A percentile compares a stretch with the other conserved stretches of the same genome.
phyloP scores from a whole-genome alignment of 257 asterid species.

The Solanum phureja region DNA sequence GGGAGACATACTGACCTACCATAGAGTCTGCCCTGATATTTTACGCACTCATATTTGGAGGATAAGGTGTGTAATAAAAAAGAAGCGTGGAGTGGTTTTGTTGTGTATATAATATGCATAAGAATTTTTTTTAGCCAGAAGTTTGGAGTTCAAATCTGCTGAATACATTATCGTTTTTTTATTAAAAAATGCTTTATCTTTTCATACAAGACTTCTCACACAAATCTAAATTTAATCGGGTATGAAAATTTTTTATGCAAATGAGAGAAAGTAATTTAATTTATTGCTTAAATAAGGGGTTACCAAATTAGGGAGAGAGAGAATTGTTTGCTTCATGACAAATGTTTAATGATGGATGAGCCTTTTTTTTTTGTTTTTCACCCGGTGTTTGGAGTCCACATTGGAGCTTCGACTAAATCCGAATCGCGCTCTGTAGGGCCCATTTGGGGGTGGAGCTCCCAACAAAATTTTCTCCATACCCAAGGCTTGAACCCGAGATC shows the following conservation, averaged over 20 bases:
- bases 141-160: too few relatives aligned
- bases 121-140: too few relatives aligned
- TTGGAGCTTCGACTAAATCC: too few relatives aligned
- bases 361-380: too few relatives aligned
- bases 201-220: too few relatives aligned
- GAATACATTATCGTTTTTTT: too few relatives aligned
- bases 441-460: too few relatives aligned
- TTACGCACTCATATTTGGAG: background rate
- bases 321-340: background rate
- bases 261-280: background rate
- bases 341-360: background rate
- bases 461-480: rapidly evolving
- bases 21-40: background rate
- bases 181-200: too few relatives aligned
- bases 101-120: background rate
- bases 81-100: background rate
- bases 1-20: background rate
- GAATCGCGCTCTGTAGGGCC: too few relatives aligned
- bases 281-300: background rate
- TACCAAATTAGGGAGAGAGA: background rate
- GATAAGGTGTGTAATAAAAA: background rate
- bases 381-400: too few relatives aligned
- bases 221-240: too few relatives aligned
- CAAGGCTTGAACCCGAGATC: rapidly evolving
- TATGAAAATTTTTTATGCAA: background rate